Base-by-base conservation (phyloP, 2,329 filamentous ascomycete genomes). In the Fusarium cyanostomum region DNA sequence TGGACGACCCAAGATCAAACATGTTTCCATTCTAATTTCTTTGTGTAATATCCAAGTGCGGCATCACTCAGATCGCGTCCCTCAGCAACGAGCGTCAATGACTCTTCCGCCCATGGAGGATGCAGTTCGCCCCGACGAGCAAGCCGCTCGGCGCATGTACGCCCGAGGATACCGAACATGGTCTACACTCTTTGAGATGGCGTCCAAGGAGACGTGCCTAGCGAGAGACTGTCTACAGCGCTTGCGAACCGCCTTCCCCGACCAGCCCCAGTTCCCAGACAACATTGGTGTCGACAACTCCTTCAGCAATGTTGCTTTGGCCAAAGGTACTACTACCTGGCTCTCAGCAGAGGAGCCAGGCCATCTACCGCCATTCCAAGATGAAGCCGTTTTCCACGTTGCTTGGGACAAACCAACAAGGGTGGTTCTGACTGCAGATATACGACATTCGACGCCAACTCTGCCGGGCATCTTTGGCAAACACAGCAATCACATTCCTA, bases 111-210 rank as follows among this genome's bases (percentile, higher is more conserved):
- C 31, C 8, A 59, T 59, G 56, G 10, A 18, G 6, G 57, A 62
- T 26, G 57, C 50, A 8, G 24, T 64, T 11, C 57, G 58, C 4
- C 57, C 57, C 9, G 18, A 30, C 4, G 34, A 37, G 28, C 18
- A 62, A n/a, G 18, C 39, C 15, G 43, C 41, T 28, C 50, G 42
- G 2, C 4, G n/a, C 8, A 33, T 58, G 16, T 59, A 56, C 10
- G 42, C 21, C 24, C 35, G 31, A 35, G 54, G 46, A 30, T 64
- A 64, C 11, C 43, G 28, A 5, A 58, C 46, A 9, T 62, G 57
- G 58, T 53, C 13, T 30, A 18, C 3, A 2, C 15, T 64, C 10
- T 27, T 16, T 13, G 18, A 52, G 7, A 2, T 6, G 10, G 38
- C 46, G 13, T 50, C 37, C 1, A 18, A 21, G 1, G 31, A 61